Evolutionary conservation across 2,329 filamentous ascomycete species (phyloP).

Genomic region (Grosmannia serpens): DNA sequence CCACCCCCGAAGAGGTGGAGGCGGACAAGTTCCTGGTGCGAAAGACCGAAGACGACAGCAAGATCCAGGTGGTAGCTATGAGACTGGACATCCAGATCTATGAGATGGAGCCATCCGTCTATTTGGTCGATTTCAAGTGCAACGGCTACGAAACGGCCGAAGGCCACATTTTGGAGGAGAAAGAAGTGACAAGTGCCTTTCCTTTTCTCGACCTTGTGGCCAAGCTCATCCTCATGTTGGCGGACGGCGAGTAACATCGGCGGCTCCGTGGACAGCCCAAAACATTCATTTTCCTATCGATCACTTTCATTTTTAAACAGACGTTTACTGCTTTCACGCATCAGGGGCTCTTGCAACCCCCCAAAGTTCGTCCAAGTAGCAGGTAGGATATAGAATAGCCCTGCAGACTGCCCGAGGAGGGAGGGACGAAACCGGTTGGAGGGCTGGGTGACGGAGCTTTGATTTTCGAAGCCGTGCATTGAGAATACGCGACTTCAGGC

Average conservation of each 20-base stretch:
- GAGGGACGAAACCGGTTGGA: not conserved
- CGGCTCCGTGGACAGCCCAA: not conserved
- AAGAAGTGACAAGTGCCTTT: slow-evolving; percentile 90
- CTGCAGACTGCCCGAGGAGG: not conserved
- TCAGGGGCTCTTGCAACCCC: not conserved
- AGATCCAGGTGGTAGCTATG: slow-evolving; percentile 68
- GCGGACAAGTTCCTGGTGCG: slow-evolving; percentile 31
- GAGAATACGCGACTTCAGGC: not conserved
- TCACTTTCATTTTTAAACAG: not conserved
- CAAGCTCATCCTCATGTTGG: slow-evolving; percentile 83
- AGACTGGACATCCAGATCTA: slow-evolving; percentile 96
- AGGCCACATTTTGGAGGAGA: slow-evolving; percentile 71
- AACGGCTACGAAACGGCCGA: slow-evolving; percentile 81
- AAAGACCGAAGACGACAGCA: slow-evolving; percentile 28
- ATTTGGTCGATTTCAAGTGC: slow-evolving; percentile 97
- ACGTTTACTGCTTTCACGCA: not conserved
- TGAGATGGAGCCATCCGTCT: slow-evolving; percentile 83
- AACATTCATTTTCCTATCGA: not conserved
- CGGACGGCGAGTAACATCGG: slow-evolving; percentile 53
- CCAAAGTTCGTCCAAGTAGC: not conserved
- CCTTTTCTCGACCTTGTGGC: slow-evolving; percentile 92
- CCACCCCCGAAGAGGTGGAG: slow-evolving; percentile 18
- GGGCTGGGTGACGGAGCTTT: not conserved
- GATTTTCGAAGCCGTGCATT: not conserved
- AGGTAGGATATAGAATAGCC: not conserved